phyloP scores from a whole-genome alignment of 495 filamentous ascomycete species.

The Aspergillus baeticus region DNA sequence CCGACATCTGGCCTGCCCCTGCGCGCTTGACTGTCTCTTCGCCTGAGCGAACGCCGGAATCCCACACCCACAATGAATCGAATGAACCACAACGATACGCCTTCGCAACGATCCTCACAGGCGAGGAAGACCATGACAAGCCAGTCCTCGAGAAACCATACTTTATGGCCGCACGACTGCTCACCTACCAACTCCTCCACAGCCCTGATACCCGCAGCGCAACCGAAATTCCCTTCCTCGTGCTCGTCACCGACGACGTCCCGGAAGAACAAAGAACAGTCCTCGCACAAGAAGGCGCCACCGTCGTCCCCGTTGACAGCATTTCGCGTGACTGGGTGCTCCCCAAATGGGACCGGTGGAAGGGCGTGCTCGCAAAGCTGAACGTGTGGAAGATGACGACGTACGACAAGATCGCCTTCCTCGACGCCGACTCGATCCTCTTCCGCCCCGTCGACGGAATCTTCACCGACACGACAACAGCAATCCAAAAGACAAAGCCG shows the following conservation, averaged over 20 bases:
- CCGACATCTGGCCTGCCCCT: too few relatives aligned
- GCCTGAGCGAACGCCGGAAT: too few relatives aligned
- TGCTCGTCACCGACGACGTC: background rate
- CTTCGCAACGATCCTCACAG: too few relatives aligned
- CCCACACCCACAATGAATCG: too few relatives aligned
- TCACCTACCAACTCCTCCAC: conserved; percentile 4
- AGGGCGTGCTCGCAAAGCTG: conserved; percentile 1
- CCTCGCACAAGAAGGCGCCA: background rate
- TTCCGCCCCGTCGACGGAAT: background rate
- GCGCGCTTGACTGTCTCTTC: too few relatives aligned
- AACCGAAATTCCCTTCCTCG: background rate
- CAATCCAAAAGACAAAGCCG: background rate
- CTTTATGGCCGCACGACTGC: background rate
- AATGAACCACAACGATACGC: too few relatives aligned
- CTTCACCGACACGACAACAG: background rate
- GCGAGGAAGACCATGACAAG: too few relatives aligned
- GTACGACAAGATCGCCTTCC: background rate
- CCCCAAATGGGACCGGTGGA: conserved; percentile 3
- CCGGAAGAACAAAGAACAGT: background rate
- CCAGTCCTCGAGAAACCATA: background rate
- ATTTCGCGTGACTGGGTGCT: conserved; percentile 4
- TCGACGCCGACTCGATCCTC: background rate
- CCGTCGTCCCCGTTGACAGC: background rate
- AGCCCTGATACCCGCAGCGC: background rate
- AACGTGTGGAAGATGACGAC: conserved; percentile 8